A percentile compares a stretch with the other conserved stretches of the same genome.
Evolutionary conservation across 192 early-diverging fungal genomes (phyloP).

Genomic region (Podila minutissima): DNA sequence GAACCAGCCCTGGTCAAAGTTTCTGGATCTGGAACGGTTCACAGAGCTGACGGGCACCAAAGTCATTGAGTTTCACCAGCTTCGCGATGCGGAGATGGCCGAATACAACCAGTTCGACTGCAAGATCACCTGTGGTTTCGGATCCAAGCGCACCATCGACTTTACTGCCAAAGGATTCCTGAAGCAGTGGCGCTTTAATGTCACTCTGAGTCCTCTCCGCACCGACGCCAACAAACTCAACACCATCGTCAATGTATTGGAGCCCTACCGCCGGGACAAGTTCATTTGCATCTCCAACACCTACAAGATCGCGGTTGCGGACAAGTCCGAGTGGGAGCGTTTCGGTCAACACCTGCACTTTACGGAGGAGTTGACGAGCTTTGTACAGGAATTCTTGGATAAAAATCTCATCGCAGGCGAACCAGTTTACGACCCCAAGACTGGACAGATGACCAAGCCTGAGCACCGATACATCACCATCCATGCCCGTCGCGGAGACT

Average conservation of each 20-base stretch:
- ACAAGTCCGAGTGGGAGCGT: slow-evolving; percentile 45
- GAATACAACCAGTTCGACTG: slow-evolving; percentile 31
- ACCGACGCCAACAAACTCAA: slow-evolving; percentile 36
- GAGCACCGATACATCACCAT: slow-evolving; percentile 42
- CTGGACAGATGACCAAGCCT: slow-evolving; percentile 11
- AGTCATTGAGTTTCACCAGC: slow-evolving; percentile 44
- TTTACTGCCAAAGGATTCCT: slow-evolving; percentile 50
- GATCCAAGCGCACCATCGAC: slow-evolving; percentile 48
- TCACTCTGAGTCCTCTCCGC: slow-evolving; percentile 18
- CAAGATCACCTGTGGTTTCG: slow-evolving; percentile 47
- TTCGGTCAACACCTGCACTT: slow-evolving; percentile 50
- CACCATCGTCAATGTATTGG: slow-evolving; percentile 17
- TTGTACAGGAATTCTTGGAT: slow-evolving; percentile 42
- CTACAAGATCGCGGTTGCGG: slow-evolving; percentile 38
- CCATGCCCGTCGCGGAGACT: slow-evolving; percentile 46
- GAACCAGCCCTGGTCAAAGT: slow-evolving; percentile 53
- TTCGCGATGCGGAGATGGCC: slow-evolving; percentile 27
- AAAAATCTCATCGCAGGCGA: slow-evolving; percentile 19
- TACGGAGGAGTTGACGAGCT: slow-evolving; percentile 31
- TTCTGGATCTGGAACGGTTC: slow-evolving; percentile 40
- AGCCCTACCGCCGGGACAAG: slow-evolving; percentile 27
- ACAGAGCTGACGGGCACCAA: slow-evolving; percentile 44
- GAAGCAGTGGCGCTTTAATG: slow-evolving; percentile 46
- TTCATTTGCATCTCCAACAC: slow-evolving; percentile 49
- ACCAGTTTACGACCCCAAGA: slow-evolving; percentile 20